A percentile compares a stretch with the other conserved stretches of the same genome.
Evolutionary conservation across 2,329 filamentous ascomycete genomes (phyloP).

Genomic region (Talaromyces albobiverticillius): DNA sequence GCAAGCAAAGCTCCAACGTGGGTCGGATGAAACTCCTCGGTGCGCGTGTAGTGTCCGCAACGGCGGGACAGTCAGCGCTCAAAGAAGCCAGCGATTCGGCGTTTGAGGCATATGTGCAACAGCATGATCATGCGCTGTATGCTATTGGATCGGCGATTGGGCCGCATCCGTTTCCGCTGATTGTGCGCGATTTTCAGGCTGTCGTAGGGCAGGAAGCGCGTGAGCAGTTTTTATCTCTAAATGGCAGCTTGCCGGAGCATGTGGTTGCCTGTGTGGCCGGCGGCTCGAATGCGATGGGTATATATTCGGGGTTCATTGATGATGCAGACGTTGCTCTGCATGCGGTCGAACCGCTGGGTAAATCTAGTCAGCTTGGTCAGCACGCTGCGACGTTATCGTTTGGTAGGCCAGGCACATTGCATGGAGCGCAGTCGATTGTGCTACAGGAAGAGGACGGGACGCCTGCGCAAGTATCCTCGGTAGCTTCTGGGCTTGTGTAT

Average conservation of each 20-base stretch:
- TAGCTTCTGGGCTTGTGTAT: conserved; percentile 25
- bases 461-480: conserved; percentile 11
- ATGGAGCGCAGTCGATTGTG: conserved; percentile 4
- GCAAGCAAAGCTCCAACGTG: conserved; percentile 63
- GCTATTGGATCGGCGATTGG: conserved; percentile 89
- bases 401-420: conserved; percentile 2
- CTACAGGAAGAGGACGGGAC: conserved; percentile 5
- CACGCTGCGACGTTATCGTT: conserved; percentile 7
- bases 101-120: conserved; percentile 77
- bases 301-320: conserved; percentile 9
- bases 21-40: conserved; percentile 4
- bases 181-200: conserved; percentile 10
- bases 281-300: conserved; percentile 22
- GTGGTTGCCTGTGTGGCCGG: conserved; percentile 22
- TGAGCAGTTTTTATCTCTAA: conserved; percentile 14
- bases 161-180: conserved; percentile 66
- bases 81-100: conserved; percentile 83
- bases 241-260: conserved; percentile 20
- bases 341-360: not conserved
- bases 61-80: conserved; percentile 71
- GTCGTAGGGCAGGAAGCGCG: conserved; percentile 10
- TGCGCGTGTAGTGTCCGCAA: conserved; percentile 28
- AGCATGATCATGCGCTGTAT: conserved; percentile 82
- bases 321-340: not conserved
- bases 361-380: not conserved